Conservation (phyloP, 164 flowering plant genomes). For the Nelumbo lutea region DNA sequence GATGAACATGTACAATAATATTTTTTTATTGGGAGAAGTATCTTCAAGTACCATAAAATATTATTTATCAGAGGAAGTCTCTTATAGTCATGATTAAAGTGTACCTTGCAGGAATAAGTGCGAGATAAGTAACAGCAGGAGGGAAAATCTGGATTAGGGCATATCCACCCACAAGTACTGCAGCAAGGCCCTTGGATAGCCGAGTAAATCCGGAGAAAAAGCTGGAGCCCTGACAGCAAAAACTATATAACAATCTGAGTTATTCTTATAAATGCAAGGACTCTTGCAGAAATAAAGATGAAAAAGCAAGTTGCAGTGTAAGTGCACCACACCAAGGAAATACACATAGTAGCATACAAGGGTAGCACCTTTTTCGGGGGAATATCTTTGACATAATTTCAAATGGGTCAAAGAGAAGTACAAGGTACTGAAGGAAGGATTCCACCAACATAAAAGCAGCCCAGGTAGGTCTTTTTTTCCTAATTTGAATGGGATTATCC, state of each 20-base stretch:
- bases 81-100: background rate
- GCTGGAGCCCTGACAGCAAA: conserved; percentile 40
- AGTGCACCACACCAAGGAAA: background rate
- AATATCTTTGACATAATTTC: background rate
- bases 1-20: no score
- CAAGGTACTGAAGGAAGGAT: background rate
- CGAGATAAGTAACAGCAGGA: conserved; percentile 55
- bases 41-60: background rate
- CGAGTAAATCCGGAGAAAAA: conserved; percentile 59
- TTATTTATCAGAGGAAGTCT: background rate
- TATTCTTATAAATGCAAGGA: conserved; percentile 38
- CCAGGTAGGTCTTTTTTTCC: background rate
- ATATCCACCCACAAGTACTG: conserved; percentile 66
- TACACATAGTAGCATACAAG: background rate
- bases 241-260: conserved; percentile 16
- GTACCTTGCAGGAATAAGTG: conserved; percentile 93
- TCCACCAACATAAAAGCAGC: background rate
- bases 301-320: background rate
- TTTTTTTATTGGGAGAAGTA: no score
- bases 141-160: conserved; percentile 69
- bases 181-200: conserved; percentile 85
- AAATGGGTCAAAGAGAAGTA: background rate
- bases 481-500: background rate
- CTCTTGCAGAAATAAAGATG: conserved; percentile 15
- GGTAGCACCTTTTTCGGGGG: no score